Conservation (phyloP, 73 alveolate species). For the Paramecium tetraurelia region DNA sequence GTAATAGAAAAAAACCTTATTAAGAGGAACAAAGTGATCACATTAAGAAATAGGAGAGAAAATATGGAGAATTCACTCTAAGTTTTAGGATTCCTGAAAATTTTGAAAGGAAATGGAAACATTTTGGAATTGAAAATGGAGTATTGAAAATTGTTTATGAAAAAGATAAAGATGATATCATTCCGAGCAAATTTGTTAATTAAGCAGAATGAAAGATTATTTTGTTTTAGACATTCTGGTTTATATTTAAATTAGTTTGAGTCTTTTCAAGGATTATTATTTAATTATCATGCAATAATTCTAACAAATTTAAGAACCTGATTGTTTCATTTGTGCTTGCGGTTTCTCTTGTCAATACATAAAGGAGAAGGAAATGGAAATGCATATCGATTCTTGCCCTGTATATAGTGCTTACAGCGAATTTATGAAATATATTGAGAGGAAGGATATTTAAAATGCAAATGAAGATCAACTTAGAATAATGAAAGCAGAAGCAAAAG, state of each 20-base stretch:
- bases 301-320: background rate
- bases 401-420: background rate
- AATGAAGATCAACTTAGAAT: background rate
- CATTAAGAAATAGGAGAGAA: slow-evolving; percentile 38
- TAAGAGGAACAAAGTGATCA: slow-evolving; percentile 31
- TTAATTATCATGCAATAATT: background rate
- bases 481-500: background rate
- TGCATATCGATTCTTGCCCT: background rate
- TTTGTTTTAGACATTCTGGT: background rate
- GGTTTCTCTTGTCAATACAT: background rate
- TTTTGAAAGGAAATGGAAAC: slow-evolving; percentile 46
- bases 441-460: background rate
- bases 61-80: slow-evolving; percentile 48
- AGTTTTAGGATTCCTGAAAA: slow-evolving; percentile 52
- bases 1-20: slow-evolving; percentile 46
- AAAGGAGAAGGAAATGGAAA: background rate
- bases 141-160: slow-evolving; percentile 55
- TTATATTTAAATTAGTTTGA: background rate
- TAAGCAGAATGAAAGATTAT: background rate
- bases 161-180: slow-evolving; percentile 58
- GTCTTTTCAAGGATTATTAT: background rate
- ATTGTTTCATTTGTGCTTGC: background rate
- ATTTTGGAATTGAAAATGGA: slow-evolving; percentile 47
- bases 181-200: background rate
- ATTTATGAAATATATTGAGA: background rate